These are phyloP conservation scores for Neurospora cerealis DNA, from an alignment of 495 filamentous ascomycete genomes.

Conservation along the genomic window DNA sequence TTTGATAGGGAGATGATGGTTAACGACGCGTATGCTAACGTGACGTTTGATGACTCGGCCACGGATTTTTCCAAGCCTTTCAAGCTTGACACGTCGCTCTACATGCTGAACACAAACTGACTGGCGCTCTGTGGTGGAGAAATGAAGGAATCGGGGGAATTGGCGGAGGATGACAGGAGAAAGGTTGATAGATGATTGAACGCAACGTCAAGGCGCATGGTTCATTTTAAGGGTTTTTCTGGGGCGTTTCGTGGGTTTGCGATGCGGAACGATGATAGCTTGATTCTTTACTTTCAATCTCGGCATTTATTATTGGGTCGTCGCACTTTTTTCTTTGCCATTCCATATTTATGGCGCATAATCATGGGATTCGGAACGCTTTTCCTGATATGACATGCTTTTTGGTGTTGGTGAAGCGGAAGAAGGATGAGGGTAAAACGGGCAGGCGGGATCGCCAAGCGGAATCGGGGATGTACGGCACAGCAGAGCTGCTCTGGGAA, in stretches of 20 bases:
- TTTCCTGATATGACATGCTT: background rate
- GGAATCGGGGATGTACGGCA: background rate
- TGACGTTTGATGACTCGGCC: constrained; percentile 8
- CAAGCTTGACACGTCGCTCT: constrained; percentile 30
- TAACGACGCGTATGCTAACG: background rate
- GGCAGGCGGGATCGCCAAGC: background rate
- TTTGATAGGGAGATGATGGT: constrained; percentile 8
- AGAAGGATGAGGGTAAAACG: background rate
- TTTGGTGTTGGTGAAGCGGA: background rate
- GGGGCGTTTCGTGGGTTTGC: background rate
- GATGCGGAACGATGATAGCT: background rate
- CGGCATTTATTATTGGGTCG: background rate
- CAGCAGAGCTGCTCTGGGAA: background rate
- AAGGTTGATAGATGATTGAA: background rate
- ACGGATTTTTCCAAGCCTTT: constrained; percentile 33
- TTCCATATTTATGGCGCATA: background rate
- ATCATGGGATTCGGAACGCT: background rate
- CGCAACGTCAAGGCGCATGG: background rate
- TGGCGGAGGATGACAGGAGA: background rate
- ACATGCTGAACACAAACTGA: constrained; percentile 29
- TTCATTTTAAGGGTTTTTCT: background rate
- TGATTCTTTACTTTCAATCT: background rate
- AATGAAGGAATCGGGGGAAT: background rate
- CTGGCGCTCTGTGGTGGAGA: constrained; percentile 1
- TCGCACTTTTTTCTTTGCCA: background rate